These are phyloP conservation scores for Hericium alpestre DNA, from an alignment of 768 basidiomycete species.

Conservation along the genomic window DNA sequence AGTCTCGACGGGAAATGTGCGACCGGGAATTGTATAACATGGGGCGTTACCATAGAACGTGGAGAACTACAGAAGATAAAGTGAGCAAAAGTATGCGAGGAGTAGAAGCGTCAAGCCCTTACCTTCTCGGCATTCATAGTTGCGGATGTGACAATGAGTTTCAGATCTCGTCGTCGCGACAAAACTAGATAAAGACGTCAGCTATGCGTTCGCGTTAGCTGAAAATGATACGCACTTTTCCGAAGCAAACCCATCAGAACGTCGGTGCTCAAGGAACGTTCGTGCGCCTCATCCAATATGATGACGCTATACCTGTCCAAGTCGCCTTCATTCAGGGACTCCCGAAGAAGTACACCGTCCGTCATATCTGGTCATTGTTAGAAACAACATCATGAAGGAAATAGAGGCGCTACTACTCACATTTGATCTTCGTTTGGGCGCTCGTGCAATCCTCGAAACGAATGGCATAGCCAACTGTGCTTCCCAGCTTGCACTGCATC, in stretches of 20 bases:
- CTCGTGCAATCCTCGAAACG: constrained; percentile 98
- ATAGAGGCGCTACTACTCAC: constrained; percentile 33
- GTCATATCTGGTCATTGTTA: constrained; percentile 71
- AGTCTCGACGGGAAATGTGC: constrained; percentile 96
- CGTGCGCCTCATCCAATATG: constrained; percentile 98
- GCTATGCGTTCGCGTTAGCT: background rate
- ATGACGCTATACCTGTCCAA: constrained; percentile 93
- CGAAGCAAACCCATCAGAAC: constrained; percentile 93
- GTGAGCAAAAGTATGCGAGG: background rate
- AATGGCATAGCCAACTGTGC: constrained; percentile 91
- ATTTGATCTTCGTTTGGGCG: constrained; percentile 92
- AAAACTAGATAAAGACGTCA: constrained; percentile 34
- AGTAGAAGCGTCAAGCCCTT: constrained; percentile 1
- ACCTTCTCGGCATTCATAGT: constrained; percentile 99
- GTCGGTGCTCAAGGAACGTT: constrained; percentile 93
- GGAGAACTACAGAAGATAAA: constrained; percentile 61
- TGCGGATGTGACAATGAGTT: constrained; percentile 95
- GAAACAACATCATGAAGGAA: background rate
- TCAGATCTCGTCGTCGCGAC: constrained; percentile 84
- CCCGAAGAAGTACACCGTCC: constrained; percentile 94
- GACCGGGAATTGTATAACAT: constrained; percentile 84
- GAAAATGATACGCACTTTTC: constrained; percentile 55
- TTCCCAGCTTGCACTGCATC: constrained; percentile 94
- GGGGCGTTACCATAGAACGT: constrained; percentile 92
- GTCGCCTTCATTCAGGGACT: constrained; percentile 97